Base-by-base conservation (phyloP, 306 rosid species). In the Pterocarpus santalinus region DNA sequence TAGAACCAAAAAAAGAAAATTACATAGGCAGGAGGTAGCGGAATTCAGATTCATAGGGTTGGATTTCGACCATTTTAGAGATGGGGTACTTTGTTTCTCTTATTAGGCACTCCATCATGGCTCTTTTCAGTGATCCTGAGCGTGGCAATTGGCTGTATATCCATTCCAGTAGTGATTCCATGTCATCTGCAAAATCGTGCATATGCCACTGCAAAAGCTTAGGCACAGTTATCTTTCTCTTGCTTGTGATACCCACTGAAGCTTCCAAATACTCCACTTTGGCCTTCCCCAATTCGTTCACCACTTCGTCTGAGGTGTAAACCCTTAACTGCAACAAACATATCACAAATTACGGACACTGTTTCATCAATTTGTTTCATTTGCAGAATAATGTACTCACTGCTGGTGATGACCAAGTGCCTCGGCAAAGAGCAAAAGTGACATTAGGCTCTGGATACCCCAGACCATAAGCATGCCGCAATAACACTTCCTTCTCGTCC, bases 381-480 rank as follows among this genome's bases (percentile, higher is more conserved):
- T 39, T 6, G 52, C 58, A 38, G 6, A 52, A 53, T 16, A 43
- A 28, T 71, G 5, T 55, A 85, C 94, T 86, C 86, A 93, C 99
- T 7, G 99, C 99, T 17, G 99, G 99, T 22, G 97, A 91, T 51
- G 97, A 91, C 98, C 99, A 87, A 57, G 92, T 91, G 80, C 99
- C 98, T 57, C 99, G 69, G 73, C 98, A 91, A 4, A 95, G 93
- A 41, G 93, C 99, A 77, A 93, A 95, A 2, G 97, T 88, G 38
- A 93, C 94, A 49, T 93, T 93, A 22, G 97, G 95, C 79, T 95
- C 97, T 17, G 99, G 97, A 82, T 93, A 95, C 7, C 95, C 99
- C 78, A 91, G 69, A 58, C 99, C 97, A 58, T 95, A 90, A 41
- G 90, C 94, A 79, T 87, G 89, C 17, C 95, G 73, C 38, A 91